Base-by-base conservation (phyloP, 441 rosid species). In the Brassica hybrid region DNA sequence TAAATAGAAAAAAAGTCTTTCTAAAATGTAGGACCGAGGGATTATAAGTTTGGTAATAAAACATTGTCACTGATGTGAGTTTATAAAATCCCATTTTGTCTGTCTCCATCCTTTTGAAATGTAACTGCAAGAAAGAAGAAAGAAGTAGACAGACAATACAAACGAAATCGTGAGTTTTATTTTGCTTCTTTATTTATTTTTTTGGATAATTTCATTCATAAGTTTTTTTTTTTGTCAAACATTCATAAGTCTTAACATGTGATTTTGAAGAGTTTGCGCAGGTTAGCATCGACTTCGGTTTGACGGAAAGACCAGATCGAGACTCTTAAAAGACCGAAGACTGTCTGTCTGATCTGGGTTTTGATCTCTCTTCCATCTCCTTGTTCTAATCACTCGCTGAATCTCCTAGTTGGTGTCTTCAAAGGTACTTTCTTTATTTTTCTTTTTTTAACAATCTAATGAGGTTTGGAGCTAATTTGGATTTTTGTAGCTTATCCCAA, bases 281-380 rank as follows among this genome's bases (percentile, higher is more conserved):
- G n/a, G 72, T 30, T 69, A 69, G 73, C 63, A 69, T 54, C 48
- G 50, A 32, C 63, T 54, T 69, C 6, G 45, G 17, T 69, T 19
- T 27, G 61, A 52, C 62, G 61, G 12, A n/a, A 27, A 52, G 73
- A 71, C 54, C 21, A 70, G 65, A 70, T 70, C 74, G 74, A 70
- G 32, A 69, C 73, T 17, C 63, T 69, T 43, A 50, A 36, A 32
- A 69, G 73, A 69, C 73, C 3, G n/a, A 69, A 69, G 54, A 18
- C 34, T 70, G 54, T n/a, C 57, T 16, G 72, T 61, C 14, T 69
- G 4, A 18, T 4, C 25, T 34, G 65, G 65, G 34, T 69, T 57
- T 57, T 13, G 1, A 9, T 52, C 8, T 52, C 21, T 25, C 41
- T 67, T 48, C 14, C 59, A 23, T 48, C 30, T 67, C 18, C 5